Evolutionary conservation across 2,329 filamentous ascomycete genomes (phyloP).

Genomic region (Scortechinia acanthostroma): DNA sequence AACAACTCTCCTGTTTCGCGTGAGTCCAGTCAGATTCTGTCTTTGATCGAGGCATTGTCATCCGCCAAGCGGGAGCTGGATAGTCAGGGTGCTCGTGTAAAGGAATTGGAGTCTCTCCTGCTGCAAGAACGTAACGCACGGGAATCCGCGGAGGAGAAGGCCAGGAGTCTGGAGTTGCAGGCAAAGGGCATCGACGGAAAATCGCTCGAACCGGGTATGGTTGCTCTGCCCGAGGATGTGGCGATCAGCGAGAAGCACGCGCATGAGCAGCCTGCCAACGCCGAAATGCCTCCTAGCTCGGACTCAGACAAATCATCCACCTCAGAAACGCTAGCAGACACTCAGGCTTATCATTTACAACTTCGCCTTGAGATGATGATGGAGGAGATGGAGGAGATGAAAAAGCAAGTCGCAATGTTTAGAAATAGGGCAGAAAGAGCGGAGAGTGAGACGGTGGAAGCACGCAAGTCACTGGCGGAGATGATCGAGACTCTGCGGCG

Average conservation of each 20-base stretch:
- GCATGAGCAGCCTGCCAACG: neutral
- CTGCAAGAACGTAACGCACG: slow-evolving; percentile 74
- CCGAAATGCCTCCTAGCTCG: slow-evolving; percentile 2
- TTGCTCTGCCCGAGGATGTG: slow-evolving; percentile 32
- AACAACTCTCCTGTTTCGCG: slow-evolving; percentile 32
- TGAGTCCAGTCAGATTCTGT: slow-evolving; percentile 69
- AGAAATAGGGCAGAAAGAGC: slow-evolving; percentile 72
- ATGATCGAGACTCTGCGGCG: slow-evolving; percentile 78
- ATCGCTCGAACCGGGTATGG: slow-evolving; percentile 23
- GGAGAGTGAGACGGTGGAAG: slow-evolving; percentile 68
- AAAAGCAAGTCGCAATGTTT: slow-evolving; percentile 72
- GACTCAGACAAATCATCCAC: slow-evolving; percentile 12
- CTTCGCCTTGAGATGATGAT: slow-evolving; percentile 70
- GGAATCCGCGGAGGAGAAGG: slow-evolving; percentile 76
- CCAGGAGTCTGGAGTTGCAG: slow-evolving; percentile 52
- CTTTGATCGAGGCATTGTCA: slow-evolving; percentile 77
- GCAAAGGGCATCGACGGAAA: slow-evolving; percentile 29
- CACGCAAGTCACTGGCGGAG: slow-evolving; percentile 71
- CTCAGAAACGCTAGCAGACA: slow-evolving; percentile 25
- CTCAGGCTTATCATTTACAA: slow-evolving; percentile 42
- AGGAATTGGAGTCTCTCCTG: slow-evolving; percentile 73
- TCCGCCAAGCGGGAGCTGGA: slow-evolving; percentile 82
- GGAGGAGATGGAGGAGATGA: slow-evolving; percentile 73
- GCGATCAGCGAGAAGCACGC: slow-evolving; percentile 4
- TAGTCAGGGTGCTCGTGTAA: slow-evolving; percentile 71